Percentiles rank a stretch among this genome's conserved stretches.
These are phyloP conservation scores for Ceratobasidium sp. DNA, from an alignment of 1,284 basidiomycete genomes.

Conservation along the genomic window DNA sequence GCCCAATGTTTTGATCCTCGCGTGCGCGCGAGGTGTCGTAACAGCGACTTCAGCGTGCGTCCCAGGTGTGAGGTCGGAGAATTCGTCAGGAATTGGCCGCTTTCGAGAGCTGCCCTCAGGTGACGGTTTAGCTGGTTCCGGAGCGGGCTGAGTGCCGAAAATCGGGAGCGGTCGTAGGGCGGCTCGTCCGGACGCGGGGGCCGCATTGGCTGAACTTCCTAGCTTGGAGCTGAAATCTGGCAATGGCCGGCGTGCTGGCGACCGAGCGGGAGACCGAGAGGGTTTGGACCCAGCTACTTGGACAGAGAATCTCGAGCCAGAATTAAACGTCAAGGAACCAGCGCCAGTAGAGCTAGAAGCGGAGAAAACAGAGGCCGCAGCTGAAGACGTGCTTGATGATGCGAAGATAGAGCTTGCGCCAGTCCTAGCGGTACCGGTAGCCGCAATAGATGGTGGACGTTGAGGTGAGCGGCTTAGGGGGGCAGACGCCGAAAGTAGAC, in stretches of 20 bases:
- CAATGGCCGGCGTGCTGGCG: conserved; percentile 15
- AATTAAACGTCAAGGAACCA: conserved; percentile 7
- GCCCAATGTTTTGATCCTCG: conserved; percentile 22
- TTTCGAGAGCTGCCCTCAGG: conserved; percentile 19
- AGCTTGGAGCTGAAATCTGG: conserved; percentile 33
- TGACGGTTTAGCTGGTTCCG: conserved; percentile 11
- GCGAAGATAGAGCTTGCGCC: conserved; percentile 14
- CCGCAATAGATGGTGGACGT: background rate
- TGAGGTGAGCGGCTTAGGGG: conserved; percentile 6
- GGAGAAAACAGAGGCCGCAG: conserved; percentile 21
- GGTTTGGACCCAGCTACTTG: conserved; percentile 1
- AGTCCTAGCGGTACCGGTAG: background rate
- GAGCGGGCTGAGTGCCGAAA: conserved; percentile 16
- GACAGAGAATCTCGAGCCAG: conserved; percentile 12
- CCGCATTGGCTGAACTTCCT: background rate
- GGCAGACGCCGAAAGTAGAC: background rate
- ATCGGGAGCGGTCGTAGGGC: conserved; percentile 34
- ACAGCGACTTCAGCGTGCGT: conserved; percentile 31
- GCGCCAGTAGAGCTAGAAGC: conserved; percentile 12
- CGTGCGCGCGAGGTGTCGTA: conserved; percentile 22
- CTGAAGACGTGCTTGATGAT: conserved; percentile 7
- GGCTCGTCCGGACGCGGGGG: conserved; percentile 15
- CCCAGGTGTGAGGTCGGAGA: conserved; percentile 21
- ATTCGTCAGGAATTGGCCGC: conserved; percentile 38
- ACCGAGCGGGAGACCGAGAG: conserved; percentile 5